Percentiles rank a stretch among this genome's conserved stretches.
Evolutionary conservation across 1,139 yeast genomes (phyloP).

Genomic region (Kurtzmaniella quercitrusa): DNA sequence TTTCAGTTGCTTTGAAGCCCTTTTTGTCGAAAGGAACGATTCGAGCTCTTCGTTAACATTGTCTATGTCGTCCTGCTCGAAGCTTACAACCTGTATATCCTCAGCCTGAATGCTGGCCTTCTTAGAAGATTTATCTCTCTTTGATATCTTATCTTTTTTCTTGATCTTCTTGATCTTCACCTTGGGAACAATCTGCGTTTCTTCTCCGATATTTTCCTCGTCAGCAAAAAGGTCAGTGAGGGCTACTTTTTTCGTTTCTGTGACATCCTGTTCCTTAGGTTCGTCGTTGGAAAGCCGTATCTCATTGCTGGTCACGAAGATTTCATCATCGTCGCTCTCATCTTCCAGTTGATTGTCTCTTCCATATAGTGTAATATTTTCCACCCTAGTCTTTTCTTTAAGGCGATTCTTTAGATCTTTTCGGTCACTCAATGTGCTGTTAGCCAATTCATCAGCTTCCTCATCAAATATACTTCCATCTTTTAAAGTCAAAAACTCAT

Average conservation of each 20-base stretch:
- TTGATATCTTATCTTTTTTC: constrained; percentile 43
- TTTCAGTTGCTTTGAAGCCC: constrained; percentile 35
- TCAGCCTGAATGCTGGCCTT: constrained; percentile 14
- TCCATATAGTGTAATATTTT: constrained; percentile 23
- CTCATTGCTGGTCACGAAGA: constrained; percentile 12
- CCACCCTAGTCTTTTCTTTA: constrained; percentile 21
- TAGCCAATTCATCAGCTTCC: constrained; percentile 41
- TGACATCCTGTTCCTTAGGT: constrained; percentile 12
- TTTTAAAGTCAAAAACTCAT: constrained; percentile 60
- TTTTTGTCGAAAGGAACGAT: constrained; percentile 31
- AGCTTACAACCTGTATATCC: constrained; percentile 30
- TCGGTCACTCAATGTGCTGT: constrained; percentile 34
- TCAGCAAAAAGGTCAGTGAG: constrained; percentile 22
- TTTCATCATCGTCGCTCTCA: constrained; percentile 12
- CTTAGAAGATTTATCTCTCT: constrained; percentile 17
- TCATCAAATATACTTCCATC: constrained; percentile 53
- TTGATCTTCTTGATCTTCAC: constrained; percentile 31
- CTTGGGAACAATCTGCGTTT: constrained; percentile 12
- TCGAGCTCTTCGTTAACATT: constrained; percentile 44
- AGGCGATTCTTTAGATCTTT: constrained; percentile 22
- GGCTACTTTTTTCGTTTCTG: constrained; percentile 11
- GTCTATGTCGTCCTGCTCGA: constrained; percentile 19
- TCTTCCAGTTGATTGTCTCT: constrained; percentile 18
- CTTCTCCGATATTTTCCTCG: constrained; percentile 16
- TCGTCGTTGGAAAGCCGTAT: constrained; percentile 16